Conservation (phyloP, 495 filamentous ascomycete species). For the Amphirosellinia nigrospora region DNA sequence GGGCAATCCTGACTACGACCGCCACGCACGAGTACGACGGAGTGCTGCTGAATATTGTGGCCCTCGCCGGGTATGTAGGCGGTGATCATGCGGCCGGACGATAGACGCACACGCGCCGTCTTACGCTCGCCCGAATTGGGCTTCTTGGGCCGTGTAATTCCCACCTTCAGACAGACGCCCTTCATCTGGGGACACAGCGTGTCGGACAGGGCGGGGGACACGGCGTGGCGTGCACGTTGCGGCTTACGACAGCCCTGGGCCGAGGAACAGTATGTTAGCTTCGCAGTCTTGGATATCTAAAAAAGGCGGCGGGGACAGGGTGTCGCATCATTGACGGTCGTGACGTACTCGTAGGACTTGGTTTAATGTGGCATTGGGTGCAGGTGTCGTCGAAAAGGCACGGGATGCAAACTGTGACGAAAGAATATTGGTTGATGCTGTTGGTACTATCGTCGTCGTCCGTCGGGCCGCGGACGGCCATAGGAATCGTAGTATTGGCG, state of each 20-base stretch:
- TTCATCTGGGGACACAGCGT: conserved; percentile 80
- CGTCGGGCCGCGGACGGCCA: conserved; percentile 34
- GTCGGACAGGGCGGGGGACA: conserved; percentile 79
- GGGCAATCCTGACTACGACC: conserved; percentile 96
- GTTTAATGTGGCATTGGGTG: conserved; percentile 63
- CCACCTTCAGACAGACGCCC: conserved; percentile 92
- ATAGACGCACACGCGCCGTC: conserved; percentile 85
- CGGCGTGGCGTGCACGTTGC: conserved; percentile 78
- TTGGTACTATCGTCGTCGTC: conserved; percentile 31
- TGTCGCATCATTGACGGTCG: not conserved
- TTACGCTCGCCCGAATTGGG: conserved; percentile 97
- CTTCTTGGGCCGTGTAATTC: conserved; percentile 94
- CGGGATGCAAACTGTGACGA: conserved; percentile 33
- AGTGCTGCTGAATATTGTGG: conserved; percentile 99
- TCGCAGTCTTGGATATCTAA: too few species aligned
- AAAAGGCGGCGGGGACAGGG: not conserved
- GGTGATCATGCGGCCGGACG: conserved; percentile 83
- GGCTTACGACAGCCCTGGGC: conserved; percentile 73
- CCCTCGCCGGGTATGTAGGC: conserved; percentile 96
- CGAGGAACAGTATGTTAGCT: conserved; percentile 10
- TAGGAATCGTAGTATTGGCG: conserved; percentile 36
- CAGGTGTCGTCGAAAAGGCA: conserved; percentile 57
- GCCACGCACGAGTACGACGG: conserved; percentile 90
- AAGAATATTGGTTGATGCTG: conserved; percentile 28
- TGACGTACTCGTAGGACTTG: conserved; percentile 60